These are phyloP conservation scores for Cutaneotrichosporon cutaneum DNA, from an alignment of 1,284 basidiomycete species.

Conservation along the genomic window DNA sequence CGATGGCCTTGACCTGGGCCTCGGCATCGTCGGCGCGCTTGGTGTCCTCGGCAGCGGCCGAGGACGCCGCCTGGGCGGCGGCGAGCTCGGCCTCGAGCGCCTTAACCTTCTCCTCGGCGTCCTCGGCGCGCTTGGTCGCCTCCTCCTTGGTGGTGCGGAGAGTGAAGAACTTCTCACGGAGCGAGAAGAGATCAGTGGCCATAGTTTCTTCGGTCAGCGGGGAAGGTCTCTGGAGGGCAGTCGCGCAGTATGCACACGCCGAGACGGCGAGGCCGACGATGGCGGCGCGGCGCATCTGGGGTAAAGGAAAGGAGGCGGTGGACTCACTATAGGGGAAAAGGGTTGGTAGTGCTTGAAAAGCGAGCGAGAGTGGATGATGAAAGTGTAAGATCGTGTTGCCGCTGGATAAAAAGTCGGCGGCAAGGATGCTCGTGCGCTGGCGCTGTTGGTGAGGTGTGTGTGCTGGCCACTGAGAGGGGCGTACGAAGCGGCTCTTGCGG, in stretches of 20 bases:
- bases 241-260: neutral
- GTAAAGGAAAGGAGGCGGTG: neutral
- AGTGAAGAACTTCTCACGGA: conserved; percentile 11
- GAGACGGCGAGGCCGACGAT: neutral
- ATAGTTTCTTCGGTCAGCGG: conserved; percentile 7
- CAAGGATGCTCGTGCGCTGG: conserved; percentile 1
- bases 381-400: neutral
- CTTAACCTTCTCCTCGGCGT: conserved; percentile 1
- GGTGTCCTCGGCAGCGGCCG: neutral
- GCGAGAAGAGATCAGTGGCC: conserved; percentile 9
- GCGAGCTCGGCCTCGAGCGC: conserved; percentile 7
- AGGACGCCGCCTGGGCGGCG: neutral
- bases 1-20: conserved; percentile 1
- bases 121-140: conserved; percentile 9
- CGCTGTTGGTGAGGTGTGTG: neutral
- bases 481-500: neutral
- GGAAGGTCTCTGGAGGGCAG: neutral
- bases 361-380: neutral
- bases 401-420: neutral
- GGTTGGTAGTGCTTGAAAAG: neutral
- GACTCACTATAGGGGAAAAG: conserved; percentile 2
- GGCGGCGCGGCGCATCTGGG: neutral
- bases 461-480: neutral
- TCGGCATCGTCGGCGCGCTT: conserved; percentile 9
- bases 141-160: conserved; percentile 12